These are phyloP conservation scores for Tranzscheliella williamsii DNA, from an alignment of 1,284 basidiomycete species.

Conservation along the genomic window DNA sequence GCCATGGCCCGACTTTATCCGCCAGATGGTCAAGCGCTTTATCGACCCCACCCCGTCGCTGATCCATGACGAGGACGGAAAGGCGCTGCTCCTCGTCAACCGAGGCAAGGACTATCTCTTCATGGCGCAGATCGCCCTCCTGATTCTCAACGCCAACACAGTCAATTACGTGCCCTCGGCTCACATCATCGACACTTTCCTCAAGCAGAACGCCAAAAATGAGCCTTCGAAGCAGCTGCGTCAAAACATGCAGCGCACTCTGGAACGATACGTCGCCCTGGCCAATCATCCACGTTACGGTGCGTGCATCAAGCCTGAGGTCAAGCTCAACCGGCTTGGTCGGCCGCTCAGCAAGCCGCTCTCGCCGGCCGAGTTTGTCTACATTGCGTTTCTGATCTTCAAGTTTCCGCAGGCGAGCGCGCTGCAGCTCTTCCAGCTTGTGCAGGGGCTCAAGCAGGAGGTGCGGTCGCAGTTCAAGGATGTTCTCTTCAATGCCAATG, in stretches of 20 bases:
- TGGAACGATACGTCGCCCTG: constrained; percentile 27
- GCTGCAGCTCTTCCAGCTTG: constrained; percentile 20
- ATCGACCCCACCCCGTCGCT: constrained; percentile 29
- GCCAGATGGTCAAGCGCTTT: constrained; percentile 39
- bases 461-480: constrained; percentile 38
- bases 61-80: constrained; percentile 20
- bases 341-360: constrained; percentile 15
- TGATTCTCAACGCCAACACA: constrained; percentile 10
- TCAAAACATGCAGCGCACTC: constrained; percentile 10
- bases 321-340: constrained; percentile 7
- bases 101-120: constrained; percentile 38
- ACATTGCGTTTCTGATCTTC: constrained; percentile 29
- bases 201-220: constrained; percentile 11
- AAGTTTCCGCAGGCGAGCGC: constrained; percentile 17
- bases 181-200: constrained; percentile 17
- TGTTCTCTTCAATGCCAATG: constrained; percentile 25
- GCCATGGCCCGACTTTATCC: constrained; percentile 34
- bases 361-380: constrained; percentile 41
- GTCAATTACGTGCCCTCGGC: constrained; percentile 16
- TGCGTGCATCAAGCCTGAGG: constrained; percentile 28
- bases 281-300: constrained; percentile 31
- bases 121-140: constrained; percentile 35
- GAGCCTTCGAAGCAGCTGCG: constrained; percentile 3
- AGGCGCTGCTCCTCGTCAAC: constrained; percentile 11
- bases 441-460: constrained; percentile 28